A percentile compares a stretch with the other conserved stretches of the same genome.
These are phyloP conservation scores for Ophiosphaerella korrae DNA, from an alignment of 2,329 filamentous ascomycete species.

Conservation along the genomic window DNA sequence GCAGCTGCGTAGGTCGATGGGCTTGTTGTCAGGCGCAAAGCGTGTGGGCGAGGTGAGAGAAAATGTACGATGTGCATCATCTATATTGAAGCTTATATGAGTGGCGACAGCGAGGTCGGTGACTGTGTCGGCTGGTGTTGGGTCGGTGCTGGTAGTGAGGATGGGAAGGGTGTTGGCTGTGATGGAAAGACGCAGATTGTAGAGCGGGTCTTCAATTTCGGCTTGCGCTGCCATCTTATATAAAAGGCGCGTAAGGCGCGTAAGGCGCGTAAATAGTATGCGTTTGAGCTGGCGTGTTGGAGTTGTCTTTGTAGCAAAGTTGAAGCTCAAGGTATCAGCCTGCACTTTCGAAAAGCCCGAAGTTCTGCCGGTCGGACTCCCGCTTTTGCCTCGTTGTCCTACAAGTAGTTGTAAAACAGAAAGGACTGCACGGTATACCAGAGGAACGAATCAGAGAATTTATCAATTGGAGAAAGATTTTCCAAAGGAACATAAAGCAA, in stretches of 20 bases:
- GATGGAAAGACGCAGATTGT: conserved; percentile 84
- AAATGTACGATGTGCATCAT: conserved; percentile 66
- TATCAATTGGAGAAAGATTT: no score
- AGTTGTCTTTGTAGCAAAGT: conserved; percentile 5
- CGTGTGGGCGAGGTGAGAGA: conserved; percentile 77
- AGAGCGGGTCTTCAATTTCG: conserved; percentile 68
- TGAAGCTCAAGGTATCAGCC: conserved; percentile 7
- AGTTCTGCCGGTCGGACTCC: conserved; percentile 14
- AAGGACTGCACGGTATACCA: background rate
- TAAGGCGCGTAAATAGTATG: conserved; percentile 12
- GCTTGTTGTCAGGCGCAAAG: conserved; percentile 72
- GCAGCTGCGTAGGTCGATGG: conserved; percentile 88
- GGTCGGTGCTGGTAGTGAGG: conserved; percentile 73
- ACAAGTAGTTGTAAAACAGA: background rate
- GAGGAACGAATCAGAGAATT: no score
- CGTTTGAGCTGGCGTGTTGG: conserved; percentile 2
- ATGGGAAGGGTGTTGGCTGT: conserved; percentile 70
- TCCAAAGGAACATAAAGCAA: no score
- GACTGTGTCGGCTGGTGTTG: conserved; percentile 64
- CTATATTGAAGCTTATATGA: conserved; percentile 68
- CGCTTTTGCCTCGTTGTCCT: background rate
- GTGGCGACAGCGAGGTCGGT: conserved; percentile 63
- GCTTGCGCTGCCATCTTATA: conserved; percentile 33
- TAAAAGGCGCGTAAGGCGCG: conserved; percentile 20
- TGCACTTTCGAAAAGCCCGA: conserved; percentile 15